These are phyloP conservation scores for Botrytis fragariae DNA, from an alignment of 2,329 filamentous ascomycete genomes.

Conservation along the genomic window DNA sequence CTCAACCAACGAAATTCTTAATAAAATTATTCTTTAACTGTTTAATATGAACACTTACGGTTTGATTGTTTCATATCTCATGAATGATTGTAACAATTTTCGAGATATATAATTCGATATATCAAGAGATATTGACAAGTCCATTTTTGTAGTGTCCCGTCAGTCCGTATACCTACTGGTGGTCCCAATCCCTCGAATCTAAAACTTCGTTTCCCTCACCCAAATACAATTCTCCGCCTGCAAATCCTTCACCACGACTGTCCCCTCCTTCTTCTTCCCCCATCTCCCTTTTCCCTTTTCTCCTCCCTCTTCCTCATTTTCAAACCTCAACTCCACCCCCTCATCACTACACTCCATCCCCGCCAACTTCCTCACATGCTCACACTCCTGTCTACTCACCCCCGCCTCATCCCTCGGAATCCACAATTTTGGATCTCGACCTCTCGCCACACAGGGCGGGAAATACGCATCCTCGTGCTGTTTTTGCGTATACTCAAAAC, in stretches of 20 bases:
- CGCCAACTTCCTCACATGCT: constrained; percentile 50
- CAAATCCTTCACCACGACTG: constrained; percentile 22
- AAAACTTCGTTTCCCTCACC: constrained; percentile 9
- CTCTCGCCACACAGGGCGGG: constrained; percentile 56
- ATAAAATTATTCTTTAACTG: too few species aligned
- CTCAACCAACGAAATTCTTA: too few species aligned
- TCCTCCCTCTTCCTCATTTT: constrained; percentile 32
- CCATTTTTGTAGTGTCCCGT: too few species aligned
- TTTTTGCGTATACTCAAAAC: constrained; percentile 46
- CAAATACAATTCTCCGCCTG: constrained; percentile 24
- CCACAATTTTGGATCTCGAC: constrained; percentile 53
- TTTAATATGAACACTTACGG: too few species aligned
- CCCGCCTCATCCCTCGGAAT: constrained; percentile 58
- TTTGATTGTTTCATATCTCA: too few species aligned
- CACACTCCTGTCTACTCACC: constrained; percentile 55
- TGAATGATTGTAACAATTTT: too few species aligned
- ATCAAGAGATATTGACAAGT: too few species aligned
- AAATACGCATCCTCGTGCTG: constrained; percentile 51
- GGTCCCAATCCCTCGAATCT: not conserved
- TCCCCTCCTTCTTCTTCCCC: constrained; percentile 30
- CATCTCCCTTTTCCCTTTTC: constrained; percentile 53
- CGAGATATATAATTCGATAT: too few species aligned
- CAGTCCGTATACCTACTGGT: too few species aligned
- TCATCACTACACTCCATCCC: constrained; percentile 59
- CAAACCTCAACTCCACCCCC: constrained; percentile 50